A percentile compares a stretch with the other conserved stretches of the same genome.
These are phyloP conservation scores for Parathielavia appendiculata DNA, from an alignment of 495 filamentous ascomycete species.

Conservation along the genomic window DNA sequence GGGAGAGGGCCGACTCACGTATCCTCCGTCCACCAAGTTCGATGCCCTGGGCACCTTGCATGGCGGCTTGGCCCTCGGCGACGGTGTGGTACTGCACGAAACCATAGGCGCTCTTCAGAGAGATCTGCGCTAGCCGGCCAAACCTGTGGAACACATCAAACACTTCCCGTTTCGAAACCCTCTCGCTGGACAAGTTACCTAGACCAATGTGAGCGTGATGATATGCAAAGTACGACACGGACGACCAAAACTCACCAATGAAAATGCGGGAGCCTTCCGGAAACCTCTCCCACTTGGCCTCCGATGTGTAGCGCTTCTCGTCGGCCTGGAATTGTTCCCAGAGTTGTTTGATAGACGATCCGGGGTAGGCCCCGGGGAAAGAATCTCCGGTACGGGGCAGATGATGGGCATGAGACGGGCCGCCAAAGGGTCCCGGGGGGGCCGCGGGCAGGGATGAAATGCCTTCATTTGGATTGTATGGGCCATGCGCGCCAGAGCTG, in stretches of 20 bases:
- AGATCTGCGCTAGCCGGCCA: constrained; percentile 88
- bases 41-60: constrained; percentile 71
- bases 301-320: constrained; percentile 47
- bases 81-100: constrained; percentile 90
- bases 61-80: constrained; percentile 63
- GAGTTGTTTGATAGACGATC: constrained; percentile 48
- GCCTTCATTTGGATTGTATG: constrained; percentile 47
- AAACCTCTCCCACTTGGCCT: constrained; percentile 78
- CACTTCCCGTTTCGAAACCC: constrained; percentile 88
- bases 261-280: constrained; percentile 81
- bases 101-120: constrained; percentile 93
- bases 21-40: constrained; percentile 80
- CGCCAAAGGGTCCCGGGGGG: constrained; percentile 46
- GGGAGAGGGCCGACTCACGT: constrained; percentile 56
- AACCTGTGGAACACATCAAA: constrained; percentile 84
- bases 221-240: neutral
- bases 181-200: constrained; percentile 93
- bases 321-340: constrained; percentile 85
- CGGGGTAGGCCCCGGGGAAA: constrained; percentile 2
- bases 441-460: constrained; percentile 55
- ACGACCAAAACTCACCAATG: constrained; percentile 62
- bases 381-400: constrained; percentile 35
- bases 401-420: constrained; percentile 32
- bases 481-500: constrained; percentile 41
- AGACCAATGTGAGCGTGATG: constrained; percentile 5